Conservation (phyloP, 2,329 filamentous ascomycete species). For the Thelonectria discophora region DNA sequence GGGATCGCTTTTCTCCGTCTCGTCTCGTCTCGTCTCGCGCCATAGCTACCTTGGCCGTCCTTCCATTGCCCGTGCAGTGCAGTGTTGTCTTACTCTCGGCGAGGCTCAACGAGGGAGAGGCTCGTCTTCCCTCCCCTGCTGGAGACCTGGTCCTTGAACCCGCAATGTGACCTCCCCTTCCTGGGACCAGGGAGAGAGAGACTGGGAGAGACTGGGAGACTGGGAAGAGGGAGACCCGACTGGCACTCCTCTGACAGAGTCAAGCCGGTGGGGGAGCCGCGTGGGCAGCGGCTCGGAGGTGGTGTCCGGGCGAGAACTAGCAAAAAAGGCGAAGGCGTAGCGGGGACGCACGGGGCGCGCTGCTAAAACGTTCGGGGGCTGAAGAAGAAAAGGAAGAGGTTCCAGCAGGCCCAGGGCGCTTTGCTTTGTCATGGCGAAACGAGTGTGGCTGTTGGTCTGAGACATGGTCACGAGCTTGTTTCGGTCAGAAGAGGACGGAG, state of each 20-base stretch:
- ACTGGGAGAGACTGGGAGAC: too few species aligned
- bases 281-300: constrained; percentile 25
- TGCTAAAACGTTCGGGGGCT: too few species aligned
- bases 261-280: constrained; percentile 26
- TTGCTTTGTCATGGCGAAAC: background rate
- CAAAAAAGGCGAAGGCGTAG: constrained; percentile 26
- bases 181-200: constrained; percentile 15
- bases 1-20: constrained; percentile 14
- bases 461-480: too few species aligned
- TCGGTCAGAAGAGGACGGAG: too few species aligned
- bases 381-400: too few species aligned
- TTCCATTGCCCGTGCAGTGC: constrained; percentile 1
- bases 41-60: constrained; percentile 1
- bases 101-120: too few species aligned
- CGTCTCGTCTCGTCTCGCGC: constrained; percentile 5
- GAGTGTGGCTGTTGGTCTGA: background rate
- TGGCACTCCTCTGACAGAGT: too few species aligned
- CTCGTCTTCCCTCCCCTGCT: background rate
- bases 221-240: too few species aligned
- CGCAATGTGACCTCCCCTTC: constrained; percentile 10
- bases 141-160: constrained; percentile 5
- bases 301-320: constrained; percentile 36
- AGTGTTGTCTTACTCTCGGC: too few species aligned
- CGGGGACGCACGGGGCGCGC: background rate
- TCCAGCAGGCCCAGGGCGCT: too few species aligned